Base-by-base conservation (phyloP, 306 rosid species). In the Luffa acutangula region DNA sequence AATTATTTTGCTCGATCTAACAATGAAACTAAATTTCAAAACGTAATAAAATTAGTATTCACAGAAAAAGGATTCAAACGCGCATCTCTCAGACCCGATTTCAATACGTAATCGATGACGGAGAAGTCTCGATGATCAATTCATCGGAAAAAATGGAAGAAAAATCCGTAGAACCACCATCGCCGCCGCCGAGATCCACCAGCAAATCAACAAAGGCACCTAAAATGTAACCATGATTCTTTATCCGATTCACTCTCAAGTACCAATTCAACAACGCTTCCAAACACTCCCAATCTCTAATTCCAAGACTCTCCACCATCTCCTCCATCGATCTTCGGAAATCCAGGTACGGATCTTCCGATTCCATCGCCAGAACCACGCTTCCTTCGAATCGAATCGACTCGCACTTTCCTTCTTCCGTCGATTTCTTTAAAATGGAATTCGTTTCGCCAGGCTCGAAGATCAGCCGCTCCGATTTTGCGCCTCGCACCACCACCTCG, bases 271-370 rank as follows among this genome's bases (percentile, higher is more conserved):
- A 66, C 31, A 90, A 71, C 66, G 89, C 92, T 21, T 90, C 96
- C 80, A 93, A 81, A 15, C 89, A 79, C 2, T 90, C 97, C 98
- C 97, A 93, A 76, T 91, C 91, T 31, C 72, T 91, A 0, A 91
- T 82, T 2, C 89, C 93, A 66, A 87, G 90, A 18, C 84, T 82
- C 66, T 91, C 97, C 72, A 93, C 96, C 96, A 93, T 90, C 79
- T 93, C 97, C 87, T 87, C 93, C 98, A 93, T 93, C 18, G 98
- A 93, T 78, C 81, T 88, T 71, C 84, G 82, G 20, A 93, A 91
- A 72, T 93, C 98, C 4, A 76, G 57, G 59, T 85, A 88, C n/a
- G 93, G 96, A 79, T 93, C 89, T 6, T 86, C 86, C 2, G 98
- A 93, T 6, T 93, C 96, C 93, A 93, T 80, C 2, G 91, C 91